Conservation (phyloP, 208 protist genomes). For the Lotmaria passim region DNA sequence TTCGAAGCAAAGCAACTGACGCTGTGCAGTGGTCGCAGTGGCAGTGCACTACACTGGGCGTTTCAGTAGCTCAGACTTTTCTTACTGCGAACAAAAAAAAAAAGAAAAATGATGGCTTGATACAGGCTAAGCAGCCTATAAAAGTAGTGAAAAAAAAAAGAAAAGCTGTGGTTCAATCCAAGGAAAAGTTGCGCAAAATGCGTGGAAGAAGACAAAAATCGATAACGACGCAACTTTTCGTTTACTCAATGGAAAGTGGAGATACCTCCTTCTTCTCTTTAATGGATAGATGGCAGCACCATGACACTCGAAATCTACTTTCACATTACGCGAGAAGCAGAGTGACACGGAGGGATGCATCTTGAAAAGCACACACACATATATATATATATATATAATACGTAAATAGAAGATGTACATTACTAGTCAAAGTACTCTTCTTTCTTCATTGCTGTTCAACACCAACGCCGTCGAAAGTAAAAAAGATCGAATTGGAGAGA, state of each 20-base stretch:
- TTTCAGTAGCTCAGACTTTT: conserved; percentile 1
- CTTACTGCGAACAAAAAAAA: conserved; percentile 9
- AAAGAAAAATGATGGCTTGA: too few relatives aligned
- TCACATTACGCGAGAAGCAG: not conserved
- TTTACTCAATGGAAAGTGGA: not conserved
- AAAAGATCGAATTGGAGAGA: conserved; percentile 12
- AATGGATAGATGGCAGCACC: not conserved
- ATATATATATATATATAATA: conserved; percentile 1
- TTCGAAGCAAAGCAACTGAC: conserved; percentile 2
- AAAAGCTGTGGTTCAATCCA: conserved; percentile 3
- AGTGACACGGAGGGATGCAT: not conserved
- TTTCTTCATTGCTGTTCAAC: conserved; percentile 1
- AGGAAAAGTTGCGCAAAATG: conserved; percentile 6
- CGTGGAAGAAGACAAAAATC: not conserved
- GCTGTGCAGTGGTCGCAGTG: conserved; percentile 25
- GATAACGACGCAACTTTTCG: not conserved
- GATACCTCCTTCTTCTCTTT: conserved; percentile 24
- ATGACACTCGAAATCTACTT: not conserved
- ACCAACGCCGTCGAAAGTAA: not conserved
- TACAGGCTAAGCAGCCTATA: not conserved
- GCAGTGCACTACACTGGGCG: conserved; percentile 25
- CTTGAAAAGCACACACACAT: not conserved
- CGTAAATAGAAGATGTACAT: not conserved
- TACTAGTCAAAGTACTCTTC: not conserved
- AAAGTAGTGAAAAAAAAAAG: conserved; percentile 23